Base-by-base conservation (phyloP, 768 basidiomycete species). In the Dacryopinax spathularia region DNA sequence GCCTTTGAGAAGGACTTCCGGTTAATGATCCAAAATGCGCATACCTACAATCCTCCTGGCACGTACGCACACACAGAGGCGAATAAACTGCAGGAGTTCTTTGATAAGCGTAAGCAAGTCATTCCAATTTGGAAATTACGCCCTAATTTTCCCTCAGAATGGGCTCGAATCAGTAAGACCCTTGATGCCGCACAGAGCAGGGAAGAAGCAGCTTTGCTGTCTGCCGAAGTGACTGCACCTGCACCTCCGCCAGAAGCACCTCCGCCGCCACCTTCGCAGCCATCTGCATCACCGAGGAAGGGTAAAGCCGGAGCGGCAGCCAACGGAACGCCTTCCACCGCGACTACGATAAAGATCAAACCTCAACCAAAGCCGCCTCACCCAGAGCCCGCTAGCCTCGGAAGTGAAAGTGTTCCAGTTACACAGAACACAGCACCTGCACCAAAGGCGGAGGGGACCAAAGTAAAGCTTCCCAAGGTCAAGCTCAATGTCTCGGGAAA, bases 21-120 rank as follows among this genome's bases (percentile, higher is more conserved):
- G 64, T 81, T 95, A 62, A 91, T 98, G 85, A 82, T 92, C 56
- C 71, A 77, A 44, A 99, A 99, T 69, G 90, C 92, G 22, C 88
- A 88, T 71, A 77, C 79, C 18, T 99, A 95, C 78, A 98, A 96
- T 70, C 75, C 79, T 22, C 75, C 80, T 13, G 84, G 84, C 29
- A 86, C 83, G 62, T 86, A 80, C 63, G 89, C 87, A 7, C 83
- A 88, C 67, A 85, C 83, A 48, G 85, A 89, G 67, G 88, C 91
- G 0, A 77, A 87, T 36, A 78, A 80, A 29, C 75, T 97, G 37
- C 90, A 95, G 69, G 78, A 75, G 0, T 85, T 87, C 70, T 95
- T 97, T 68, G 88, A 95, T 67, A 90, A 88, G 76, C 80, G 92
- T 93, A 70, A 63, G 88, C 79, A 4, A 33, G 64, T 59, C 33